Conservation (phyloP, 495 filamentous ascomycete genomes). For the Neurospora hispaniola region DNA sequence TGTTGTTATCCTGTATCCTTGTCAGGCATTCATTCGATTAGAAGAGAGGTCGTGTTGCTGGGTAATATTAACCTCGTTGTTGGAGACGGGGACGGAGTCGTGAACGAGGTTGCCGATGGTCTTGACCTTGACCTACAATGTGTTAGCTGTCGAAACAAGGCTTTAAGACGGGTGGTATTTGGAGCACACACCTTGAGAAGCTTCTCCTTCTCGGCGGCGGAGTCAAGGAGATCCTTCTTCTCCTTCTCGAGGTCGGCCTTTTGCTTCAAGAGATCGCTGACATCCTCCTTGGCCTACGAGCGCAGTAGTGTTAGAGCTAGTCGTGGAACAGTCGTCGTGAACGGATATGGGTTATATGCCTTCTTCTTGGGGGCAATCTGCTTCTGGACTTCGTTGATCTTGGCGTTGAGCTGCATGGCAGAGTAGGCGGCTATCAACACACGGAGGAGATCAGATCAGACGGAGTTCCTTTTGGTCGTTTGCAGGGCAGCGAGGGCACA, state of each 20-base stretch:
- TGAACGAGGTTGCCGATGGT: conserved; percentile 91
- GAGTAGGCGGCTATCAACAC: conserved; percentile 47
- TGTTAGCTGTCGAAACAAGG: neutral
- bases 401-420: conserved; percentile 64
- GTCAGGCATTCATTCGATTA: conserved; percentile 2
- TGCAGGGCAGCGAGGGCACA: neutral
- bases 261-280: conserved; percentile 65
- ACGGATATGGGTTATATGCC: conserved; percentile 32
- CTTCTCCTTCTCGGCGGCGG: conserved; percentile 61
- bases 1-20: conserved; percentile 58
- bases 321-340: neutral
- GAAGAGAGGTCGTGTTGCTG: neutral
- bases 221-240: conserved; percentile 66
- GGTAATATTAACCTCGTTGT: conserved; percentile 57
- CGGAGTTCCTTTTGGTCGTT: neutral
- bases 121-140: conserved; percentile 56
- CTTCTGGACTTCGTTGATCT: conserved; percentile 82
- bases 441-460: neutral
- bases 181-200: conserved; percentile 34
- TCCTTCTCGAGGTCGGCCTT: conserved; percentile 67
- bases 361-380: conserved; percentile 90
- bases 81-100: conserved; percentile 77
- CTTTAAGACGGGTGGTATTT: neutral
- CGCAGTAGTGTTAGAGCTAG: conserved; percentile 1
- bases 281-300: conserved; percentile 72